A percentile compares a stretch with the other conserved stretches of the same genome.
These are phyloP conservation scores for Penicillium sp. DNA, from an alignment of 2,329 filamentous ascomycete species.

Conservation along the genomic window DNA sequence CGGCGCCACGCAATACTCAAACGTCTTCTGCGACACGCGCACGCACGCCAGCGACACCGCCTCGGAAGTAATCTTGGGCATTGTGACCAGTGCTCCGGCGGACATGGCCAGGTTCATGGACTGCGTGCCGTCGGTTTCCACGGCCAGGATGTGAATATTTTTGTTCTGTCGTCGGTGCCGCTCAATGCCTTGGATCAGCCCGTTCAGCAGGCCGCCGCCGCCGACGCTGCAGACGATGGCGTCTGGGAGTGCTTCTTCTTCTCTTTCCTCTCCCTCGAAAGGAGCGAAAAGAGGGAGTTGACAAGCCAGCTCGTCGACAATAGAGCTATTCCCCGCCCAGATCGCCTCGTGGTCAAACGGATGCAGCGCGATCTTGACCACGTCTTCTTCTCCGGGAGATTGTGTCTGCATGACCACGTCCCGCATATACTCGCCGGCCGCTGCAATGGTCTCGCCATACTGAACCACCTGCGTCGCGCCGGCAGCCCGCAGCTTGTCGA, in stretches of 20 bases:
- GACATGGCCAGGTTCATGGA: conserved; percentile 61
- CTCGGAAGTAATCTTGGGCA: conserved; percentile 69
- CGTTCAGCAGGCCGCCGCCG: conserved; percentile 75
- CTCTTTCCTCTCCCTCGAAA: conserved; percentile 25
- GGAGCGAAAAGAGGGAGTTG: conserved; percentile 36
- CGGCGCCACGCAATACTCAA: conserved; percentile 57
- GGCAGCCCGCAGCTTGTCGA: conserved; percentile 64
- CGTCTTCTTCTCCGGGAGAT: conserved; percentile 8
- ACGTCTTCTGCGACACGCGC: conserved; percentile 64
- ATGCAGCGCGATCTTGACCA: conserved; percentile 40
- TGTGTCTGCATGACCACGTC: conserved; percentile 42
- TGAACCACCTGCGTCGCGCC: conserved; percentile 65
- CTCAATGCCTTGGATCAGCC: conserved; percentile 67
- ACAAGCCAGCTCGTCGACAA: conserved; percentile 41
- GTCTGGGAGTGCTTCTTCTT: conserved; percentile 43
- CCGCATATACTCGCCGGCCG: conserved; percentile 65
- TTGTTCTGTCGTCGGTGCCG: conserved; percentile 36
- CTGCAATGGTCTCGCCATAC: conserved; percentile 63
- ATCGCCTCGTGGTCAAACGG: conserved; percentile 45
- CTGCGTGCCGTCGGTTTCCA: conserved; percentile 73
- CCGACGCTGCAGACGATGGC: conserved; percentile 74
- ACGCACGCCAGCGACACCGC: conserved; percentile 72
- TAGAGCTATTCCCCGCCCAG: conserved; percentile 44
- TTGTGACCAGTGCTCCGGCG: conserved; percentile 54
- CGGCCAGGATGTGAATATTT: conserved; percentile 58